Evolutionary conservation across 1,284 basidiomycete species (phyloP), one percentile per base, ranked within the genome.

Genomic region (Moesziomyces sp.): DNA sequence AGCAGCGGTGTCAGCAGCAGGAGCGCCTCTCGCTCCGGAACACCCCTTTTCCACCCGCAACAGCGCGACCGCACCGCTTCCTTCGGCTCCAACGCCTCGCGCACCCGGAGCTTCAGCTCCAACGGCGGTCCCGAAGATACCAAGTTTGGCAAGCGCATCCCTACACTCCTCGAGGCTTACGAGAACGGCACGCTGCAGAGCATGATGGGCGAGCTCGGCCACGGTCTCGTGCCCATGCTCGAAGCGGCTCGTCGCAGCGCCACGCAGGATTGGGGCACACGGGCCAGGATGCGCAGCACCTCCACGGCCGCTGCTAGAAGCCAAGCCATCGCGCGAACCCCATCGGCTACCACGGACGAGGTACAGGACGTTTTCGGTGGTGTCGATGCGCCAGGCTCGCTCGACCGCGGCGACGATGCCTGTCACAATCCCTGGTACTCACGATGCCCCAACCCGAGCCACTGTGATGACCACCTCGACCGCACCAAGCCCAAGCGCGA

Each of bases 201-300:
- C 28, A 19, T 81, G 46, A 56, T 70, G 14, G 57, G 68, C 30
- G 69, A 71, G 35, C 46, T 80, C 46, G 62, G 76, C 8, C 69
- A 69, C 21, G 64, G 67, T 10, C 40, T 76, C 1, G 63, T 82
- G 1, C 61, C 61, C 1, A 49, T 60, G 52, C 60, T 82, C 14
- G 80, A 82, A 50, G 77, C 80, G 1, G 80, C 80, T 6, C 68
- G 80, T 8, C 67, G 80, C 28, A 82, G 79, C 50, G 78, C 74
- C 19, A 64, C 69, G 3, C 56, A 67, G 14, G 63, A 70, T 38
- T 82, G 80, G 80, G 80, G 80, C 18, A 71, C 77, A 10, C 53
- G 54, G 28, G 61, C 65, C 3, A 52, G 71, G 13, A 55, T 70
- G 58, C 59, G 54, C 13, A 56, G 64, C 50, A 68, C 50, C 28